Conservation (phyloP, 257 asterid genomes). For the Cinchona pubescens region DNA sequence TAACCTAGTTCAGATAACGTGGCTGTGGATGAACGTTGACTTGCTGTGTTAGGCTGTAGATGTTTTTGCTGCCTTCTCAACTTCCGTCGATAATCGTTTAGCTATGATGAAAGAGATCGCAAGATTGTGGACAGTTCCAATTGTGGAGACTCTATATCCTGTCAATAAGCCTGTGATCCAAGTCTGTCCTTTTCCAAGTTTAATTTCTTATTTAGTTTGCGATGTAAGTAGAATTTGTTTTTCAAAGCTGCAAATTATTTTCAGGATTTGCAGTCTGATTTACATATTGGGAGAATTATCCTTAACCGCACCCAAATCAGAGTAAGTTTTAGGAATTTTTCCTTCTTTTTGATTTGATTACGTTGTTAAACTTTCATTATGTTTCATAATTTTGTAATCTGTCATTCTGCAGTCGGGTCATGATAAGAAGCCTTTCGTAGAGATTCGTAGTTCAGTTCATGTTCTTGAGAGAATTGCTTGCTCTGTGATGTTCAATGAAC, state of each 20-base stretch:
- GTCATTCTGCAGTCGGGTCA: slow-evolving; percentile 38
- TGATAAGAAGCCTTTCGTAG: slow-evolving; percentile 66
- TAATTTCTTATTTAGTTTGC: neutral
- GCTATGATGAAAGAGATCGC: slow-evolving; percentile 71
- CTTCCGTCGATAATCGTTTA: slow-evolving; percentile 62
- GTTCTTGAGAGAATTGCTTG: slow-evolving; percentile 90
- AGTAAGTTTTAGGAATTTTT: slow-evolving; percentile 38
- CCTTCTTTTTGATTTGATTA: slow-evolving; percentile 7
- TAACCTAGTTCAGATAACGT: neutral
- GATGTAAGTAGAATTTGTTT: slow-evolving; percentile 11
- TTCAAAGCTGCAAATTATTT: slow-evolving; percentile 21
- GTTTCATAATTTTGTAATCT: slow-evolving; percentile 1
- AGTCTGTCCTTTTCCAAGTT: slow-evolving; percentile 36
- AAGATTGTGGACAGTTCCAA: slow-evolving; percentile 50
- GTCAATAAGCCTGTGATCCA: slow-evolving; percentile 66
- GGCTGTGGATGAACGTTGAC: slow-evolving; percentile 10
- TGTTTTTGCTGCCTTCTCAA: slow-evolving; percentile 75
- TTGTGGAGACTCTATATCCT: slow-evolving; percentile 61
- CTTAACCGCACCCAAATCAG: slow-evolving; percentile 40
- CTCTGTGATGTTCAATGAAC: slow-evolving; percentile 78
- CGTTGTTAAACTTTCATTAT: neutral
- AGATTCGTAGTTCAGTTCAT: slow-evolving; percentile 67
- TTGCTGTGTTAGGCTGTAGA: slow-evolving; percentile 70
- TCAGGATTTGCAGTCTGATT: slow-evolving; percentile 49
- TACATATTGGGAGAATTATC: slow-evolving; percentile 61